Base-by-base conservation (phyloP, 1,284 basidiomycete genomes). In the Violaceomyces palustris region DNA sequence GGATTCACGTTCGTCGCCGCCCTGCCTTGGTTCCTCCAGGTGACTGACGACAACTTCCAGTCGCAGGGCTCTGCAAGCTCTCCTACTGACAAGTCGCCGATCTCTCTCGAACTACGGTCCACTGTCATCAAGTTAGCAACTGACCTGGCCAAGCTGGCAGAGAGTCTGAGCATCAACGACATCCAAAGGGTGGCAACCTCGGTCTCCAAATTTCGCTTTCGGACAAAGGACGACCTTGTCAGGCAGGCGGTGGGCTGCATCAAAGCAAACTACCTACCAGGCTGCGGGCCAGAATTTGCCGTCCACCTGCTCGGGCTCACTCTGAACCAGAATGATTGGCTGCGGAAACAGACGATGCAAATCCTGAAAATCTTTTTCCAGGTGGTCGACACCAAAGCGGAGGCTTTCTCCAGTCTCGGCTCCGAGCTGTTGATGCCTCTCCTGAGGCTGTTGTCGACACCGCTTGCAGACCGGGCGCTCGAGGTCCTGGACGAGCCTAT, bases 181-280 rank as follows among this genome's bases (percentile, higher is more conserved):
- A 85, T 94, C 56, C 78, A 82, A 46, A 84, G 88, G 25, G 85
- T 96, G 61, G 86, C 93, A 81, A 85, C 80, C 2, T 92, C 88
- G 6, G 91, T 93, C 57, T 83, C 87, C 30, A 88, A 87, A 73
- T 78, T 80, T 18, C 85, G 88, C 33, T 96, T 96, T 79, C 80
- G 91, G 32, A 89, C 89, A 2, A 86, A 86, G 69, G 92, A 96
- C 45, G 91, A 96, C 73, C 90, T 96, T 74, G 80, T 93, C 46
- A 83, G 89, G 3, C 90, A 96, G 70, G 90, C 89, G 0, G 84
- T 89, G 15, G 79, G 82, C 3, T 85, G 86, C 58, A 79, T 96
- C 31, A 82, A 88, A 23, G 88, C 92, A 64, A 82, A 88, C 66
- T 91, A 86, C 47, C 53, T 76, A 81, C 81, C 18, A 66, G 61